Conservation (phyloP, 176 grass and related monocot genomes). For the Juncus inflexus region DNA sequence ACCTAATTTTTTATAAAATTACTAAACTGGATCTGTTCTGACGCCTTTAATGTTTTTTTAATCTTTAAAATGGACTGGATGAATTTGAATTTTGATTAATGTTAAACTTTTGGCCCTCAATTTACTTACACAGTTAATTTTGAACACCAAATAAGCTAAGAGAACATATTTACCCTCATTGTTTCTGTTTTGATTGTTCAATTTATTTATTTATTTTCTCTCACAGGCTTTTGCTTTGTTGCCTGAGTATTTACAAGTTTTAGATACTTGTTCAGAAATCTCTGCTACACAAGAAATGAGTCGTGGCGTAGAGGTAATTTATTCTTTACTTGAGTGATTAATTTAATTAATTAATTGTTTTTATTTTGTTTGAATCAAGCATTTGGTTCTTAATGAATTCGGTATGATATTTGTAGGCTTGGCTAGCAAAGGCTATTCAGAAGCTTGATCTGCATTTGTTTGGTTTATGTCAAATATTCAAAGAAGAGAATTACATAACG, state of each 20-base stretch:
- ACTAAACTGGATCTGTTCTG: not conserved
- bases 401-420: conserved; percentile 43
- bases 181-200: conserved; percentile 15
- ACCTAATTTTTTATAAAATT: conserved; percentile 19
- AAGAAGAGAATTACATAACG: conserved; percentile 82
- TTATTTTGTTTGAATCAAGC: not conserved
- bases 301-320: conserved; percentile 67
- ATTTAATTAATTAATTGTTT: conserved; percentile 11
- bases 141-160: not conserved
- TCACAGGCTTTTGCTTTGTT: conserved; percentile 92
- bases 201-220: conserved; percentile 25
- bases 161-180: conserved; percentile 5
- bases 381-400: conserved; percentile 29
- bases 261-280: conserved; percentile 95
- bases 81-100: not conserved
- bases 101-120: not conserved
- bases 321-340: conserved; percentile 25
- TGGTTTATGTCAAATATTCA: conserved; percentile 76
- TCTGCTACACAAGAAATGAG: conserved; percentile 90
- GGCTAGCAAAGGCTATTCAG: conserved; percentile 78
- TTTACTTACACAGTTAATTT: not conserved
- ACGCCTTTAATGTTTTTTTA: not conserved
- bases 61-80: not conserved
- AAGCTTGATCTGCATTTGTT: conserved; percentile 89
- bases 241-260: conserved; percentile 95